Base-by-base conservation (phyloP, 306 rosid species). In the Cicer arietinum region DNA sequence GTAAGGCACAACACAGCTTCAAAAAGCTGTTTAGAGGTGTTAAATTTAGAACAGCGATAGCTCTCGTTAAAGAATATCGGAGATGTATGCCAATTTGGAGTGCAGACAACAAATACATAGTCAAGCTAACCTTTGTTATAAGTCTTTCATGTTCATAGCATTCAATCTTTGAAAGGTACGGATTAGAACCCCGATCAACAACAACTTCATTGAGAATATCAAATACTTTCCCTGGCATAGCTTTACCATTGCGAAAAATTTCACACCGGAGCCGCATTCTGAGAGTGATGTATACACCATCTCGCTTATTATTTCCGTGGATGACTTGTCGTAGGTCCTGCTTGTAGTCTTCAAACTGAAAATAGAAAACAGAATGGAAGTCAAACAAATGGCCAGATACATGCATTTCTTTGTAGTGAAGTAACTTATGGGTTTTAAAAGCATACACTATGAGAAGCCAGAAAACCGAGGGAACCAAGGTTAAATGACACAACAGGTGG, bases 401-500 rank as follows among this genome's bases (percentile, higher is more conserved):
- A 50, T 37, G 13, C 16, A 77, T 44, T 71, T 51, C 63, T 73
- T 81, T 41, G 43, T 65, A 63, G 16, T 35, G 64, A 85, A 83
- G 65, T 20, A 48, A 74, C 78, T 59, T 14, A 77, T 25, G 60
- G 35, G 71, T 72, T 81, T 17, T 18, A 53, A 83, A 82, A 77
- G 79, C 95, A 58, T 88, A 90, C 99, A 37, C 77, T 66, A 81
- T 94, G 99, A 77, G 99, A 88, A 78, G 97, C 83, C 84, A 94
- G 90, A 85, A 94, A 94, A 83, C 99, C 99, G 66, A 94, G 98
- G 71, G 98, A 94, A 41, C 99, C 99, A 69, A 94, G 99, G 85
- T 92, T 94, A 80, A 94, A 94, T 58, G 97, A 94, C 53, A 94
- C 93, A 74, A 94, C 92, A 13, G 97, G 99, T 37, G 99, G 99